Conservation (phyloP, 2,329 filamentous ascomycete species). For the Leptographium radiaticola region DNA sequence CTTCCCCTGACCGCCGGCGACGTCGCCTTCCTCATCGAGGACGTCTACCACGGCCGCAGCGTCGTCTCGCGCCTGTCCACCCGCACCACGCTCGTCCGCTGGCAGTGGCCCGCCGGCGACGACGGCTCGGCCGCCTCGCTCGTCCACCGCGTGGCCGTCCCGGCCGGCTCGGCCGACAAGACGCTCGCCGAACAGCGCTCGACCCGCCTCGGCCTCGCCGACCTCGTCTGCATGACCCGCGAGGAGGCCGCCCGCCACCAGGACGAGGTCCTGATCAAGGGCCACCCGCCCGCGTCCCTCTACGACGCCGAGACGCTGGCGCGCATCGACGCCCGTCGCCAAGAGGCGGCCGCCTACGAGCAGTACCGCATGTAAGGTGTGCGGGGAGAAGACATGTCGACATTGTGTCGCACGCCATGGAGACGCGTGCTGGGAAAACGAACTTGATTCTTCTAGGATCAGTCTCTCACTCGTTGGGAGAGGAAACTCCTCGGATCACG, state of each 20-base stretch:
- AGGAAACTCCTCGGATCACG: too few species aligned
- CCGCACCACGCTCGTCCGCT: slow-evolving; percentile 66
- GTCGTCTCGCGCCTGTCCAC: slow-evolving; percentile 71
- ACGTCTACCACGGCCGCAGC: slow-evolving; percentile 75
- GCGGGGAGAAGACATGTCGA: too few species aligned
- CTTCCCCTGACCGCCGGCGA: slow-evolving; percentile 68
- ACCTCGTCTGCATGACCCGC: slow-evolving; percentile 85
- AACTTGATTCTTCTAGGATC: too few species aligned
- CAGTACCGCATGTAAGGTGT: slow-evolving; percentile 20
- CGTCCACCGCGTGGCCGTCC: slow-evolving; percentile 27
- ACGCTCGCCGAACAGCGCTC: slow-evolving; percentile 60
- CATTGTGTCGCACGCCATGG: too few species aligned
- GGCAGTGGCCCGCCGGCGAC: slow-evolving; percentile 31
- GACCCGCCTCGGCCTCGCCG: slow-evolving; percentile 52
- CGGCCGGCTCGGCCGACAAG: slow-evolving; percentile 29
- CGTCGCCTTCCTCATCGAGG: slow-evolving; percentile 78
- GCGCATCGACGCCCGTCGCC: slow-evolving; percentile 51
- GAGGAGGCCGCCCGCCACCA: slow-evolving; percentile 76
- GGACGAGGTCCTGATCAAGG: slow-evolving; percentile 60
- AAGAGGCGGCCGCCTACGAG: slow-evolving; percentile 53
- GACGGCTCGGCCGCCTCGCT: slow-evolving; percentile 25
- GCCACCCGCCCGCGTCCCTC: slow-evolving; percentile 54
- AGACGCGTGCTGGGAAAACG: too few species aligned
- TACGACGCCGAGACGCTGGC: slow-evolving; percentile 58
- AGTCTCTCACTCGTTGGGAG: too few species aligned